Evolutionary conservation across 2,329 filamentous ascomycete species (phyloP).

Genomic region (Catunica adiposa): DNA sequence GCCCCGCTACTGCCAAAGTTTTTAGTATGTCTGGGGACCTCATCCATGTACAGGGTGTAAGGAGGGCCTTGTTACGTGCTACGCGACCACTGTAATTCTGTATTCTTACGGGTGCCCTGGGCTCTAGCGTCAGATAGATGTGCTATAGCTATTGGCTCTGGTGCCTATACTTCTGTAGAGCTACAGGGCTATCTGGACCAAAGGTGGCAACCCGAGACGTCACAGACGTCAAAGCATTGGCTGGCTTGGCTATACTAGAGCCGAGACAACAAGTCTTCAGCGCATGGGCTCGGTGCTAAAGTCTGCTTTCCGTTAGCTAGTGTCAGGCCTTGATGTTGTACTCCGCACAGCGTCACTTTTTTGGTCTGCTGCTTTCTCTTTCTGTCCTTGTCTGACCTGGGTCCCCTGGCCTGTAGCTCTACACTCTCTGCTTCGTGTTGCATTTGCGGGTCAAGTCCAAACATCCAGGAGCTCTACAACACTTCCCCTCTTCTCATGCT

Average conservation of each 20-base stretch:
- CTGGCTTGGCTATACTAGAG: not conserved
- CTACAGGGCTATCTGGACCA: not conserved
- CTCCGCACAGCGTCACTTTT: not conserved
- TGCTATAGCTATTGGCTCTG: too few relatives aligned
- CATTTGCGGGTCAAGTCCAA: slow-evolving; percentile 2
- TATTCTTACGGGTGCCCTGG: not conserved
- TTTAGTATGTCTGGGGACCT: not conserved
- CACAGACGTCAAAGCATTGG: not conserved
- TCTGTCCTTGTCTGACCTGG: not conserved
- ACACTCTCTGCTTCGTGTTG: not conserved
- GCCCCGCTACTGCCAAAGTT: not conserved
- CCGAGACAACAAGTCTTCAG: not conserved
- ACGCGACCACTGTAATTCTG: not conserved
- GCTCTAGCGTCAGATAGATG: too few relatives aligned
- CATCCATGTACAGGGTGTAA: not conserved
- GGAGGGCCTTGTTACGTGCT: not conserved
- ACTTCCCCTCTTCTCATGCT: slow-evolving; percentile 1
- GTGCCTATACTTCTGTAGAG: too few relatives aligned
- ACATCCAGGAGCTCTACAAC: not conserved
- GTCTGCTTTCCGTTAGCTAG: not conserved
- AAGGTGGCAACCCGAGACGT: not conserved
- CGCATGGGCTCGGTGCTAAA: not conserved
- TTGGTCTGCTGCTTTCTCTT: not conserved
- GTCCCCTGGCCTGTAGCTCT: not conserved
- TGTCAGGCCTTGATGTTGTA: not conserved